Evolutionary conservation across 2,329 filamentous ascomycete species (phyloP).

Genomic region (Diaporthe citrichinensis): DNA sequence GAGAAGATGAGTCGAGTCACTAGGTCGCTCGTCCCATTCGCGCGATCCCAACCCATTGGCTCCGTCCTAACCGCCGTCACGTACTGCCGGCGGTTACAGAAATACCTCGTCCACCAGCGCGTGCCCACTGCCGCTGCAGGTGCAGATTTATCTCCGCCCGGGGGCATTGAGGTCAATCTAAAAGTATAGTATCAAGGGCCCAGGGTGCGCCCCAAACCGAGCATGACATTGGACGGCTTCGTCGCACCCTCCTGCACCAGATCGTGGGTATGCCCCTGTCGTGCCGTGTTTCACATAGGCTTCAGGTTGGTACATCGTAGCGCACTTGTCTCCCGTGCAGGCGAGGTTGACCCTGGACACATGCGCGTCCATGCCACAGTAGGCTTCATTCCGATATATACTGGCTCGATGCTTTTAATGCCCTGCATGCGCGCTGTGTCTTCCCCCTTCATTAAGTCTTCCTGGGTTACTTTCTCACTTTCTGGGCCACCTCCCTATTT

Average conservation of each 20-base stretch:
- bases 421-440: slow-evolving; percentile 31
- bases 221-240: slow-evolving; percentile 36
- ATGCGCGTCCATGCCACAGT: slow-evolving; percentile 37
- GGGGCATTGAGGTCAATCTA: slow-evolving; percentile 32
- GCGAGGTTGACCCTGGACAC: slow-evolving; percentile 35
- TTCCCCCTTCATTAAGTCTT: slow-evolving; percentile 36
- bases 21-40: slow-evolving; percentile 35
- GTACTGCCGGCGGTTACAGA: slow-evolving; percentile 35
- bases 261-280: slow-evolving; percentile 38
- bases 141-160: slow-evolving; percentile 31
- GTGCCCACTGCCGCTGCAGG: slow-evolving; percentile 17
- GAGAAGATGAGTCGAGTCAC: slow-evolving; percentile 38
- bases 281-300: slow-evolving; percentile 48
- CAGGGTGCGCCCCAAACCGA: slow-evolving; percentile 25
- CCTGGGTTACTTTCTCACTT: slow-evolving; percentile 41
- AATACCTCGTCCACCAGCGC: slow-evolving; percentile 28
- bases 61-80: slow-evolving; percentile 34
- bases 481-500: slow-evolving; percentile 41
- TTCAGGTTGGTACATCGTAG: slow-evolving; percentile 46
- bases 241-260: slow-evolving; percentile 19
- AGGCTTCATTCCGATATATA: slow-evolving; percentile 32
- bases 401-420: slow-evolving; percentile 26
- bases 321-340: slow-evolving; percentile 32
- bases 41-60: neutral
- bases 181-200: slow-evolving; percentile 15